These are phyloP conservation scores for Neurospora discreta DNA, from an alignment of 495 filamentous ascomycete genomes.

Conservation along the genomic window DNA sequence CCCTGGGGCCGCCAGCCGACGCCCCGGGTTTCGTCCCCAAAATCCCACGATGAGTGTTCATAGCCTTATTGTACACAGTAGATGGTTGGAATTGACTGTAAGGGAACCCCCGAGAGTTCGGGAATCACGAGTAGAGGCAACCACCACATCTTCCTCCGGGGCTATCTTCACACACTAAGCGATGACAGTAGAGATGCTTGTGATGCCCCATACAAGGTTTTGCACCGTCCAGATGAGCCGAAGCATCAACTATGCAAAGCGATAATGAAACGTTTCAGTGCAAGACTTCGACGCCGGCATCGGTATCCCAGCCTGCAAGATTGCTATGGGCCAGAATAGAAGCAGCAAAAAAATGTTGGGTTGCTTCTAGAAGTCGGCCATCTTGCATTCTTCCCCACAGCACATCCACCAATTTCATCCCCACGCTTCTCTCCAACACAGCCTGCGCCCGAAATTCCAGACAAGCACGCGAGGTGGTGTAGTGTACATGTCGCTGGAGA, in stretches of 20 bases:
- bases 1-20: not conserved
- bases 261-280: not conserved
- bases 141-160: not conserved
- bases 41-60: not conserved
- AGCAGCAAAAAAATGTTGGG: not conserved
- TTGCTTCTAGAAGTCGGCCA: not conserved
- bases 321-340: not conserved
- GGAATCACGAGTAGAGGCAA: not conserved
- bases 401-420: slow-evolving; percentile 11
- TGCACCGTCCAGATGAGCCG: not conserved
- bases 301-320: not conserved
- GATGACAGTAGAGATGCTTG: not conserved
- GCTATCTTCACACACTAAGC: not conserved
- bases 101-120: not conserved
- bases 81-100: not conserved
- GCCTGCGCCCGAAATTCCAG: slow-evolving; percentile 15
- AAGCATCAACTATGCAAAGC: not conserved
- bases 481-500: slow-evolving; percentile 3
- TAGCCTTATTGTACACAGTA: not conserved
- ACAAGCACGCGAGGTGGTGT: not conserved
- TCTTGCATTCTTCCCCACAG: slow-evolving; percentile 7
- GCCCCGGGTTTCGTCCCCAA: not conserved
- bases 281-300: not conserved
- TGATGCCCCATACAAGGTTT: not conserved
- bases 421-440: slow-evolving; percentile 13